Percentiles rank a stretch among this genome's conserved stretches.
phyloP scores from a whole-genome alignment of 2,329 filamentous ascomycete genomes.

The Clonostachys chloroleuca region DNA sequence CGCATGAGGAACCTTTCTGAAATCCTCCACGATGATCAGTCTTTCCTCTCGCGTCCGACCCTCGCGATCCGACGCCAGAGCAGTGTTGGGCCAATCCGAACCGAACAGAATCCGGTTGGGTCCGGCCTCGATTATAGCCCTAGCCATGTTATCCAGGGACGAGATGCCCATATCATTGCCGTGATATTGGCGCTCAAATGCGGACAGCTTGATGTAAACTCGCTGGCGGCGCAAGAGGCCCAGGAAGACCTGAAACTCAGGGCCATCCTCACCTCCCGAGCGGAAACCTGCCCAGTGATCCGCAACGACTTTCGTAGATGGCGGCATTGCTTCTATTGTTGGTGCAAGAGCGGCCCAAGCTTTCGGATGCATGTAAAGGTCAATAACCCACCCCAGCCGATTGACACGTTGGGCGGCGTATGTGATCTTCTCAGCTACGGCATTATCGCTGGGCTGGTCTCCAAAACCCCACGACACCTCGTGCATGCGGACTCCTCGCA shows the following conservation, averaged over 20 bases:
- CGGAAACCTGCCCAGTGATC: neutral
- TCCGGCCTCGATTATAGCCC: neutral
- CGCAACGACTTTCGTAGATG: neutral
- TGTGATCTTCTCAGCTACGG: neutral
- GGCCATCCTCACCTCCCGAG: neutral
- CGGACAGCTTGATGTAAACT: neutral
- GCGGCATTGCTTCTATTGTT: neutral
- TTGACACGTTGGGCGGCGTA: neutral
- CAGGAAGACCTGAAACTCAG: neutral
- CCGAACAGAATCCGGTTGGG: neutral
- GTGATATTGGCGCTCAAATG: neutral
- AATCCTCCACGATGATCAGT: neutral
- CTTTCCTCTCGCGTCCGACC: neutral
- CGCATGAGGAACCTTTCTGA: neutral
- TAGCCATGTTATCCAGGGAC: neutral
- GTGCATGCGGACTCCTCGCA: constrained; percentile 1
- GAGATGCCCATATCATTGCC: neutral
- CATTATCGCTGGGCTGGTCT: neutral
- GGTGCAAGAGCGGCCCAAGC: neutral
- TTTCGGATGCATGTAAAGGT: neutral
- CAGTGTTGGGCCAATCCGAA: neutral
- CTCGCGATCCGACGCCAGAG: neutral
- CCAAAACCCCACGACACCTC: neutral
- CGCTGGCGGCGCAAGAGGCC: neutral
- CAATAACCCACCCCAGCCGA: neutral